These are phyloP conservation scores for Beauveria scarabaeidicola DNA, from an alignment of 2,329 filamentous ascomycete genomes.

Conservation along the genomic window DNA sequence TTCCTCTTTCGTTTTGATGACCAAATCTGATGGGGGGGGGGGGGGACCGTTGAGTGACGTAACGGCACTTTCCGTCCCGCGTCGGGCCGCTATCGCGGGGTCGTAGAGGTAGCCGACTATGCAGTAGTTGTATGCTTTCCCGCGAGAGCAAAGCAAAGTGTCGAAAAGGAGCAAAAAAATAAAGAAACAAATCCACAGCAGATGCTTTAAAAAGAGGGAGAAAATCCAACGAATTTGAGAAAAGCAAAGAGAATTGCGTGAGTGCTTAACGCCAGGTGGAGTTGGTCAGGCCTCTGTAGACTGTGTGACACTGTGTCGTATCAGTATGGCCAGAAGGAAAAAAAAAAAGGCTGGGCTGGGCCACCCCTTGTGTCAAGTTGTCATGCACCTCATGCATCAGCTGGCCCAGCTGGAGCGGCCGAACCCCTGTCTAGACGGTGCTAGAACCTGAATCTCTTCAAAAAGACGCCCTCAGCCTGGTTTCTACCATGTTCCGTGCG, in stretches of 20 bases:
- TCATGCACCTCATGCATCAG: conserved; percentile 8
- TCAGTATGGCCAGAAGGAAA: not conserved
- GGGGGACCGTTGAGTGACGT: not conserved
- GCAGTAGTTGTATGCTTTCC: not conserved
- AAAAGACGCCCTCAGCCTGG: no score
- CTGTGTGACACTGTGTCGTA: no score
- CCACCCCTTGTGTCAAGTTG: not conserved
- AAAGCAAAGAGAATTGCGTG: not conserved
- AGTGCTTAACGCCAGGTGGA: not conserved
- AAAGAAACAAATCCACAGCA: not conserved
- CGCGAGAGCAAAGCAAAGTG: not conserved
- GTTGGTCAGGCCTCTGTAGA: conserved; percentile 3
- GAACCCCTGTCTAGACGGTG: not conserved
- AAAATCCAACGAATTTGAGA: not conserved
- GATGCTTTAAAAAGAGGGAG: not conserved
- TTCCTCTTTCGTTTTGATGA: not conserved
- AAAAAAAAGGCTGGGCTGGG: conserved; percentile 3
- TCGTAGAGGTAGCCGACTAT: not conserved
- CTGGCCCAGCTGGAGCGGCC: not conserved
- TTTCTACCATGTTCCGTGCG: not conserved
- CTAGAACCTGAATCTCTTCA: not conserved
- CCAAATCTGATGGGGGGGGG: not conserved
- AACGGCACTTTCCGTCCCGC: conserved; percentile 3
- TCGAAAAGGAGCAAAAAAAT: no score
- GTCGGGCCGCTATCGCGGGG: conserved; percentile 7